Base-by-base conservation (phyloP, 1,139 yeast genomes). In the Saccharomyces pastorianus region DNA sequence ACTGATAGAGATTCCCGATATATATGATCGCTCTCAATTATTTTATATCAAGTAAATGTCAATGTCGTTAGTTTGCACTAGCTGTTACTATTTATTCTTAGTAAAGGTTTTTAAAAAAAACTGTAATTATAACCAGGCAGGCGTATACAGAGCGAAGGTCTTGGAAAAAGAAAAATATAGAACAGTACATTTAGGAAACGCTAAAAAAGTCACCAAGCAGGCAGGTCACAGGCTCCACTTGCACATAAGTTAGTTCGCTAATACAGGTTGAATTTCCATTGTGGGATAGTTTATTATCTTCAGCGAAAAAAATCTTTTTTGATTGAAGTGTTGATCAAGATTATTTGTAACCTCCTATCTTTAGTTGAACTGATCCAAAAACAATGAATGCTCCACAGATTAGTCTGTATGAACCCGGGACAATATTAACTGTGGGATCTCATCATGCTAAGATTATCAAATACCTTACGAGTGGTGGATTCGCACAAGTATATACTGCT, bases 401-500 rank as follows among this genome's bases (percentile, higher is more conserved):
- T 28, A 58, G 57, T 32, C 54, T 53, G 25, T 64, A 60, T 42
- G 54, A 56, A n/a, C 61, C 66, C 5, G 69, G 69, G 1, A 62
- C 64, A 6, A 26, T 52, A 11, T 53, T 67, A 27, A 61, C 67
- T 2, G 71, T 68, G 6, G 71, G 71, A 3, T 61, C 68, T 3
- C 70, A 67, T 54, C 70, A 67, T n/a, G 74, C 65, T 1, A 65
- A 68, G 14, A 69, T 59, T 9, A 53, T 58, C 54, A 60, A 62
- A 34, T 66, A 69, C 53, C 54, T 69, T 4, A 61, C 70, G 1
- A 62, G 73, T 64, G 81, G 82, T 59, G 83, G 83, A 1, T 79
- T 74, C 69, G 82, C 83, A 0, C 81, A 78, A 58, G 84, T 85
- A 20, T 85, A 85, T 65, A 73, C 78, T 47, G 87, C 82, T 20